phyloP scores from a whole-genome alignment of 371 early-diverging fungal species.

The Apophysomyces trapeziformis region DNA sequence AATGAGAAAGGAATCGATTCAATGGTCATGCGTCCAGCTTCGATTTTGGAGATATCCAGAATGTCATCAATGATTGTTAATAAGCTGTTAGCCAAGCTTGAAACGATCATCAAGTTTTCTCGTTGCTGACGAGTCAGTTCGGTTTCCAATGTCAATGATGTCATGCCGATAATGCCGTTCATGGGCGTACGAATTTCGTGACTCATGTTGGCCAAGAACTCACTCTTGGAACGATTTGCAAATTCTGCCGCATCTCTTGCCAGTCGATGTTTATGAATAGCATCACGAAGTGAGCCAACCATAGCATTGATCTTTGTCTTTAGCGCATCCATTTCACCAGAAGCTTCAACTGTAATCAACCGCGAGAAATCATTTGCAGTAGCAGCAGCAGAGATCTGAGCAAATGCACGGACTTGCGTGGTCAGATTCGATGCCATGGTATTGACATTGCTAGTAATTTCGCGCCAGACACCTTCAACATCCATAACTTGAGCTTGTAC shows the following conservation, averaged over 20 bases:
- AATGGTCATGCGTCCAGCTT: slow-evolving; percentile 77
- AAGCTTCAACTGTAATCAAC: slow-evolving; percentile 72
- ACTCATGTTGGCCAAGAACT: slow-evolving; percentile 79
- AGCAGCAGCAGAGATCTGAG: slow-evolving; percentile 64
- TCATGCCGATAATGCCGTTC: slow-evolving; percentile 83
- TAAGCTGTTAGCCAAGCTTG: slow-evolving; percentile 67
- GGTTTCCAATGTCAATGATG: slow-evolving; percentile 57
- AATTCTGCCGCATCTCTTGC: slow-evolving; percentile 78
- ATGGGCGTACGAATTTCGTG: slow-evolving; percentile 81
- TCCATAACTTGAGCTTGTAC: slow-evolving; percentile 50
- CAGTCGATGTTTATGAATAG: slow-evolving; percentile 70
- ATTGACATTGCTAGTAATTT: slow-evolving; percentile 62
- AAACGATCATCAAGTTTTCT: slow-evolving; percentile 76
- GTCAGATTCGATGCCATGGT: slow-evolving; percentile 59
- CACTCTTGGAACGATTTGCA: slow-evolving; percentile 76
- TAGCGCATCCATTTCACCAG: slow-evolving; percentile 78
- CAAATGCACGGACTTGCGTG: slow-evolving; percentile 65
- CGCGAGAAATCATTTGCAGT: slow-evolving; percentile 70
- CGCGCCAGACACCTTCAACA: slow-evolving; percentile 70
- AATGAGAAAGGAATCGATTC: slow-evolving; percentile 71
- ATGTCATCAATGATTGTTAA: slow-evolving; percentile 81
- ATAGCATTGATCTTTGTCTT: slow-evolving; percentile 82
- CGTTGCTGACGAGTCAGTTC: slow-evolving; percentile 76
- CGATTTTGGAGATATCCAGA: slow-evolving; percentile 85
- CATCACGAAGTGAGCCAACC: slow-evolving; percentile 68